Conservation (phyloP, 805 yeast genomes). For the Candida pseudofarinosa region DNA sequence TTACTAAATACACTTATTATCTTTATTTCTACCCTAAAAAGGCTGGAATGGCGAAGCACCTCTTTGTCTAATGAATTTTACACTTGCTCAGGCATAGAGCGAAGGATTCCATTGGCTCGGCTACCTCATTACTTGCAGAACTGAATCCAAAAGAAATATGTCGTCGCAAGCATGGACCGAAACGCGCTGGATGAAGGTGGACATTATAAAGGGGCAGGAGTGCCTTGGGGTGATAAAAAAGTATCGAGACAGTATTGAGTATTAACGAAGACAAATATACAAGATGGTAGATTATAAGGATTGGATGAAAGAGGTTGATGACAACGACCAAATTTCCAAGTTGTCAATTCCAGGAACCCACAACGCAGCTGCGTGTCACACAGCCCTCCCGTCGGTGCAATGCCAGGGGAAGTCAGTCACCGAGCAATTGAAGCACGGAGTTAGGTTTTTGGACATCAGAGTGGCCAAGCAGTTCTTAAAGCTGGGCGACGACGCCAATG, state of each 20-base stretch:
- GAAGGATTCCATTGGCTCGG: background rate
- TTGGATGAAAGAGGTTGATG: constrained; percentile 56
- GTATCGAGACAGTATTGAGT: too few relatives aligned
- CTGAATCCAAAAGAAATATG: background rate
- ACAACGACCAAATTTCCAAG: constrained; percentile 46
- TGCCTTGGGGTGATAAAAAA: background rate
- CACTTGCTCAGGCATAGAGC: too few relatives aligned
- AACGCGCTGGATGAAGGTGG: background rate
- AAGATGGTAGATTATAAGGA: constrained; percentile 38
- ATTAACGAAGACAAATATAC: too few relatives aligned
- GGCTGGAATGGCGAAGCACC: too few relatives aligned
- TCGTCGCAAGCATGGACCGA: constrained; percentile 1
- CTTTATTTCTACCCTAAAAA: too few relatives aligned
- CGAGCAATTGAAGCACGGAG: constrained; percentile 66
- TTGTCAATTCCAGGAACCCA: constrained; percentile 83
- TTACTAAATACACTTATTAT: too few relatives aligned
- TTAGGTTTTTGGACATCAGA: constrained; percentile 70
- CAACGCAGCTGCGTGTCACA: constrained; percentile 69
- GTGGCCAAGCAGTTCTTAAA: constrained; percentile 55
- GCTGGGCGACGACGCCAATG: constrained; percentile 46
- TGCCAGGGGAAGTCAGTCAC: constrained; percentile 63
- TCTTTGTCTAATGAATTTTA: too few relatives aligned
- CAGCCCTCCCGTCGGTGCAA: constrained; percentile 70
- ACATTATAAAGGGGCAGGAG: background rate
- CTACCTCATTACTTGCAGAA: background rate